Base-by-base conservation (phyloP, 148 eudicot genomes). In the Suaeda aralocaspica region DNA sequence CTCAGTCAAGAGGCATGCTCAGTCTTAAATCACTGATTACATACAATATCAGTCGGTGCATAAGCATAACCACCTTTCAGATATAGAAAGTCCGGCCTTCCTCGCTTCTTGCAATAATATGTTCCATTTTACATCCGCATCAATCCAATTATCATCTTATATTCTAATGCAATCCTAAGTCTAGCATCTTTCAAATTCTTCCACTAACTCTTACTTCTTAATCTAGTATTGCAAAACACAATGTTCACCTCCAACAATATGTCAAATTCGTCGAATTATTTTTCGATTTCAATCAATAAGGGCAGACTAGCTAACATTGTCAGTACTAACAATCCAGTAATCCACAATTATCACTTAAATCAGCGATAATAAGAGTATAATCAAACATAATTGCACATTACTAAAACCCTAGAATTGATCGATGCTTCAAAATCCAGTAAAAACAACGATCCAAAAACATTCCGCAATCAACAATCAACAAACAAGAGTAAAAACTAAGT, bases 391-490 rank as follows among this genome's bases (percentile, higher is more conserved):
- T 7, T 39, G 16, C 70, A 5, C 3, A 46, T 3, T 15, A 56
- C 0, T 22, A 9, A 70, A 76, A 56, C 74, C 79, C 70, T 70
- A 76, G 12, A 64, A 64, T 70, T 71, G 29, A 56, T 64, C 79
- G 64, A 36, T 33, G 6, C 16, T 33, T 49, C 22, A 59, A 25
- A 11, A 25, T 59, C 28, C 22, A 36, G 29, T n/a, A 65, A 39
- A 59, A 18, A 63, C 49, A 24, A 34, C 67, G 64, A 55, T 18
- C 19, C 2, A 65, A 63, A 63, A 42, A 2, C 21, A 30, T n/a
- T n/a, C 4, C 41, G 28, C 4, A 59, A 48, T 22, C 61, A 63
- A 31, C 28, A 42, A 36, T 36, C 41, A 36, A 8, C 5, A 48
- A 49, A 18, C 25, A 58, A 34, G 51, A 58, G 59, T 59, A 26